Base-by-base conservation (phyloP, 805 yeast genomes). In the Hemisphaericaspora nanyangensis region DNA sequence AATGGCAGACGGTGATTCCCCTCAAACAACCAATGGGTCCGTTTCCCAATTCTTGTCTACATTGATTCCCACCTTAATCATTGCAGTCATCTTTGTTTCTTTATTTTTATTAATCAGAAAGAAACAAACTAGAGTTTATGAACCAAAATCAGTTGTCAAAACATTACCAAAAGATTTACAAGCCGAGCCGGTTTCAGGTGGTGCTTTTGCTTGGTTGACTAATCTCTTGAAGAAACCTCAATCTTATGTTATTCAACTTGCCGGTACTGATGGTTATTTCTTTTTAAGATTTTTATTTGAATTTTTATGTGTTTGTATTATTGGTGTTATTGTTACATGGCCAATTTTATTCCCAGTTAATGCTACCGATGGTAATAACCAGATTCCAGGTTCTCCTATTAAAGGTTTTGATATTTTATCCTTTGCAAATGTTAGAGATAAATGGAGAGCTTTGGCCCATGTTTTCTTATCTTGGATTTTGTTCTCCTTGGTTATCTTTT, bases 261-360 rank as follows among this genome's bases (percentile, higher is more conserved):
- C 82, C 28, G 85, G 90, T 38, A 58, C 79, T 24, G 95, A 85
- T 60, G 93, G 93, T 2, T 85, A 82, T 56, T 80, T 85, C 55
- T 85, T 80, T 55, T 59, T 83, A 37, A 70, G 95, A 46, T 85
- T 75, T 52, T 51, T 85, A 40, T 72, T 76, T 31, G 72, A 79
- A 20, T 78, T 81, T 44, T 70, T 73, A 4, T 47, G 69, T 8
- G 45, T 82, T 28, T 77, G 82, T 25, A 46, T 79, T 8, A 19
- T 78, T 6, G 80, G 80, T 2, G 76, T 80, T 36, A 37, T 77
- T 10, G 48, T 83, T 17, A 48, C 79, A 17, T 79, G 85, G 75
- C 90, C 90, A 25, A 70, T 85, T 37, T 63, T 85, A 38, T 72
- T 85, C 51, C 83, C 95, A 0, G 78, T 85, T 30, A 80, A 82